Base-by-base conservation (phyloP, 2,329 filamentous ascomycete species). In the Aspergillus piperis region DNA sequence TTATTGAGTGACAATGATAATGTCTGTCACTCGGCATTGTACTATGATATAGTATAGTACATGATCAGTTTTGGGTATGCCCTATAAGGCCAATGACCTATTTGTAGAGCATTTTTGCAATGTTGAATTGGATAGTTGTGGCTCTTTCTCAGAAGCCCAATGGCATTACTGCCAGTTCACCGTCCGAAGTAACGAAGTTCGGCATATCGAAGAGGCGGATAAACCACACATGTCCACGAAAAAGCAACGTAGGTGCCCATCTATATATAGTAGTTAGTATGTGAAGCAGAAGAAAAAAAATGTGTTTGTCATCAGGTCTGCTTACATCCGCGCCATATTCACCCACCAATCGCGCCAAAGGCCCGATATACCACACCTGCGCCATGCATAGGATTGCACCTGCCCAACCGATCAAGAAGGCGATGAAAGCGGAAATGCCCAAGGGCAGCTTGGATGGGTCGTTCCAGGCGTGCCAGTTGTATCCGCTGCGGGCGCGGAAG, bases 351-450 rank as follows among this genome's bases (percentile, higher is more conserved):
- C 76, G 78, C 3, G 86, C 86, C 59, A 89, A 73, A 0, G 87
- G 88, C 1, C 88, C 88, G 61, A 86, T 83, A 72, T 88, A 90
- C 83, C 87, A 90, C 3, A 84, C 83, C 76, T 91, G 87, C 21
- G 85, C 84, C 88, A 90, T 90, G 61, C 82, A 87, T 49, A 90
- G 70, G 27, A 90, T 82, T 0, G 86, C 83, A 8, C 87, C 87
- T 3, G 80, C 81, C 87, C 87, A 90, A 3, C 88, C 87, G 13
- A 90, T 68, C 41, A 87, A 71, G 65, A 90, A 90, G 0, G 87
- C 83, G 2, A 79, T 66, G 7, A 88, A 74, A 0, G 86, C 87
- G 0, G 88, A 86, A 61, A 86, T 75, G 0, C 88, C 88, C 13
- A 88, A 58, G 0, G 88, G 88, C 4, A 90, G 76, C 67, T 84